A percentile compares a stretch with the other conserved stretches of the same genome.
Conservation (phyloP, 2,329 filamentous ascomycete genomes). For the Rasamsonia emersonii region DNA sequence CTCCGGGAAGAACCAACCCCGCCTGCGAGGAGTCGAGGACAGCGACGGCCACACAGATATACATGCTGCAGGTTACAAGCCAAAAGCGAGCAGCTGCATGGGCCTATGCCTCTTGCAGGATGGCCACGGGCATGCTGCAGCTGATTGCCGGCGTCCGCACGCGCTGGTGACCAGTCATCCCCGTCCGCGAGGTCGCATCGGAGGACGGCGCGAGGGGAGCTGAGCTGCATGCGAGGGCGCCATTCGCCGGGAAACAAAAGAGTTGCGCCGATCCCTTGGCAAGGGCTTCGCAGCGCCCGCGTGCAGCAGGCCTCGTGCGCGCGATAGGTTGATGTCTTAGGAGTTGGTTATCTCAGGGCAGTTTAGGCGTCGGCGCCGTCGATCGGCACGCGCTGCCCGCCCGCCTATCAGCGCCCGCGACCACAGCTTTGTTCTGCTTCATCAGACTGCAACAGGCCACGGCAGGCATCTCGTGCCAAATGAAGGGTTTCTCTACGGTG, state of each 20-base stretch:
- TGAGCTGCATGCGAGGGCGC: not conserved
- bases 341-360: conserved; percentile 1
- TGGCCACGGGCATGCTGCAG: not conserved
- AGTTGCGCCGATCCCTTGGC: conserved; percentile 1
- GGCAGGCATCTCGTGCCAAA: no score
- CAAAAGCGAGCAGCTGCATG: not conserved
- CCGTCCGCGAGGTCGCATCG: not conserved
- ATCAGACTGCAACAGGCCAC: no score
- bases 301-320: conserved; percentile 1
- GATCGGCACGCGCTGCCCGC: not conserved
- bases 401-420: conserved; percentile 5
- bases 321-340: conserved; percentile 5
- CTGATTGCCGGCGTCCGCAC: not conserved
- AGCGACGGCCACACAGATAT: no score
- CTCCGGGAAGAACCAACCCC: no score
- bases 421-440: not conserved
- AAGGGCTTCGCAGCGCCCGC: no score
- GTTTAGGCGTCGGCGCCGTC: conserved; percentile 5
- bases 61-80: no score
- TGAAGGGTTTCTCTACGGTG: no score
- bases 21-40: no score
- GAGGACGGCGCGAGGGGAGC: not conserved
- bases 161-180: not conserved
- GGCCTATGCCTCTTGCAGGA: not conserved
- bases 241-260: conserved; percentile 5